Evolutionary conservation across 1,139 yeast species (phyloP).

Genomic region (Sugiyamaella japonica): DNA sequence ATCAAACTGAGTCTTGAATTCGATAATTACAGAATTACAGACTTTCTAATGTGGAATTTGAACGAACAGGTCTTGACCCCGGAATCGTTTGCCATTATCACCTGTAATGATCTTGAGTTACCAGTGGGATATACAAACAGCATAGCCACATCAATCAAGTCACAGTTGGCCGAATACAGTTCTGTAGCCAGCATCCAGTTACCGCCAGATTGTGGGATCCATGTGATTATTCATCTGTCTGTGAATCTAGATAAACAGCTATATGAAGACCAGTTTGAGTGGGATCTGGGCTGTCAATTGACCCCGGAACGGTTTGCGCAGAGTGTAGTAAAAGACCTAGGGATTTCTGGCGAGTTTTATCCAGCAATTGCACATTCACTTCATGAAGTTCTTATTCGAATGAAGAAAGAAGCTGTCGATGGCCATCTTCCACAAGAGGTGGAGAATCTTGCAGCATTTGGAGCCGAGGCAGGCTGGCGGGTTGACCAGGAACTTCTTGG

Average conservation of each 20-base stretch:
- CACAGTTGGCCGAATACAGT: constrained; percentile 77
- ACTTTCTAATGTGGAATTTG: constrained; percentile 87
- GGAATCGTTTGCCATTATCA: constrained; percentile 73
- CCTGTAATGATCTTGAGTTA: constrained; percentile 81
- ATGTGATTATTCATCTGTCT: constrained; percentile 76
- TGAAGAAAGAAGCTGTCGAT: constrained; percentile 84
- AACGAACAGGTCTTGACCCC: constrained; percentile 77
- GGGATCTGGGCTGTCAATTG: constrained; percentile 70
- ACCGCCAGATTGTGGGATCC: constrained; percentile 64
- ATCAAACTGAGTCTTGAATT: constrained; percentile 74
- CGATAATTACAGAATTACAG: constrained; percentile 63
- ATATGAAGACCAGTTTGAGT: constrained; percentile 90
- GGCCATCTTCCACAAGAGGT: constrained; percentile 63
- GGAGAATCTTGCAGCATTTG: constrained; percentile 59
- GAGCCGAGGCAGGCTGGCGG: constrained; percentile 63
- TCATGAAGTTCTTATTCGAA: constrained; percentile 72
- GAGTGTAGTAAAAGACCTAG: constrained; percentile 79
- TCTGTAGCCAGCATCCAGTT: constrained; percentile 62
- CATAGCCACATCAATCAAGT: constrained; percentile 68
- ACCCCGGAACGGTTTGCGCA: constrained; percentile 86
- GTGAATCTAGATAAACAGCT: constrained; percentile 81
- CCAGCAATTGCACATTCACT: constrained; percentile 89
- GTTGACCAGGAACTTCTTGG: constrained; percentile 61
- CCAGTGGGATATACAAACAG: constrained; percentile 61
- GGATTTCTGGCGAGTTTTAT: constrained; percentile 78